Evolutionary conservation across 768 basidiomycete genomes (phyloP), one percentile per base, ranked within the genome.

Genomic region (Phanerochaete sordida): DNA sequence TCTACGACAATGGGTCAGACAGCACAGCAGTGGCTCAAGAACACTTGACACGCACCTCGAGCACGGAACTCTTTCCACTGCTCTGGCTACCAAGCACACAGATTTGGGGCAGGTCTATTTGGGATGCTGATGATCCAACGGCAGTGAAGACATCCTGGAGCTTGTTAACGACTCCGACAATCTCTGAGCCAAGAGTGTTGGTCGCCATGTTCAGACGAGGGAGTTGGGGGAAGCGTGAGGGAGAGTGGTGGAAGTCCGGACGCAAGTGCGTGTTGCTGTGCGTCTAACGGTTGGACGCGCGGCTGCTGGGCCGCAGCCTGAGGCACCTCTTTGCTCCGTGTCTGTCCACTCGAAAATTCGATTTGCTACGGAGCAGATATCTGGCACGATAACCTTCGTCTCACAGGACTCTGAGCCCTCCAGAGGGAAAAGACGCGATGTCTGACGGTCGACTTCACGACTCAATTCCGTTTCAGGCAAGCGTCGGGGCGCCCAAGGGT

Each of bases 81-180:
- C 92, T 93, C 73, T 94, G 92, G 76, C 90, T 91, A 31, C 92
- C 92, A 19, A 94, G 81, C 51, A 94, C 92, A 67, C 92, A 94
- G 72, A 94, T 94, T 78, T 94, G 92, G 15, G 92, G 92, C 58
- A 94, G 79, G 83, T 94, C 92, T 82, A 94, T 90, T 74, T 84
- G 81, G 35, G 87, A 79, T 56, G 86, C 85, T 51, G 83, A 86
- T 24, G 88, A 84, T 67, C 92, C 92, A 62, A 94, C 88, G 19
- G 92, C 86, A 37, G 85, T 82, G 74, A 94, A 94, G 65, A 93
- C 92, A 79, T 94, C 92, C 73, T 94, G 92, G 47, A 94, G 87
- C 70, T 91, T 94, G 82, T 94, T 94, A 69, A 94, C 78, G 54
- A 90, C 83, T 33, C 77, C 72, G 56, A 94, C 91, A 63, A 94